phyloP scores from a whole-genome alignment of 2,329 filamentous ascomycete species.

The Epichloe sylvatica region DNA sequence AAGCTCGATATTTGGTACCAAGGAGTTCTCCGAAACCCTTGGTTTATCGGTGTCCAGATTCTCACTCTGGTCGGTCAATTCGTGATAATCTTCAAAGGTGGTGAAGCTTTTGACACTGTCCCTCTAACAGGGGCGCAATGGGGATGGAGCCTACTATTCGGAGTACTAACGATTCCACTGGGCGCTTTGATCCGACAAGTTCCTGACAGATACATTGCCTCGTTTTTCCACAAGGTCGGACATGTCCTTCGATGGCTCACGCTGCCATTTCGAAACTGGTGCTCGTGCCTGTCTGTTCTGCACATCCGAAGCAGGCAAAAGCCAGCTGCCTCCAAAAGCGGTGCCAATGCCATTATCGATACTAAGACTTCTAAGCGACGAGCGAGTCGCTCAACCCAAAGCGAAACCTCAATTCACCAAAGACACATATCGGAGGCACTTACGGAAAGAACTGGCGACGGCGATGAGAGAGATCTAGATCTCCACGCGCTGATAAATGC shows the following conservation, averaged over 20 bases:
- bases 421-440: neutral
- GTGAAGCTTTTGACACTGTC: conserved; percentile 49
- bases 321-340: conserved; percentile 10
- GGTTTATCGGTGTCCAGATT: conserved; percentile 56
- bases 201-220: conserved; percentile 21
- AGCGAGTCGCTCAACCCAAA: conserved; percentile 5
- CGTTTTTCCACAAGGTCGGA: conserved; percentile 15
- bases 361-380: neutral
- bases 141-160: conserved; percentile 56
- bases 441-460: conserved; percentile 1
- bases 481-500: conserved; percentile 19
- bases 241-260: conserved; percentile 8
- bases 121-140: conserved; percentile 51
- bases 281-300: conserved; percentile 11
- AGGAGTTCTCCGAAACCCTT: conserved; percentile 58
- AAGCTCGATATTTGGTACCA: conserved; percentile 68
- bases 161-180: conserved; percentile 52
- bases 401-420: neutral
- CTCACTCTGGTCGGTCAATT: conserved; percentile 57
- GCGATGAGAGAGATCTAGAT: conserved; percentile 13
- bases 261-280: conserved; percentile 11
- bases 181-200: conserved; percentile 28
- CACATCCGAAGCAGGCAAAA: conserved; percentile 11
- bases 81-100: conserved; percentile 59
- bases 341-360: neutral